A percentile compares a stretch with the other conserved stretches of the same genome.
These are phyloP conservation scores for Talaromyces liani DNA, from an alignment of 495 filamentous ascomycete genomes.

Conservation along the genomic window DNA sequence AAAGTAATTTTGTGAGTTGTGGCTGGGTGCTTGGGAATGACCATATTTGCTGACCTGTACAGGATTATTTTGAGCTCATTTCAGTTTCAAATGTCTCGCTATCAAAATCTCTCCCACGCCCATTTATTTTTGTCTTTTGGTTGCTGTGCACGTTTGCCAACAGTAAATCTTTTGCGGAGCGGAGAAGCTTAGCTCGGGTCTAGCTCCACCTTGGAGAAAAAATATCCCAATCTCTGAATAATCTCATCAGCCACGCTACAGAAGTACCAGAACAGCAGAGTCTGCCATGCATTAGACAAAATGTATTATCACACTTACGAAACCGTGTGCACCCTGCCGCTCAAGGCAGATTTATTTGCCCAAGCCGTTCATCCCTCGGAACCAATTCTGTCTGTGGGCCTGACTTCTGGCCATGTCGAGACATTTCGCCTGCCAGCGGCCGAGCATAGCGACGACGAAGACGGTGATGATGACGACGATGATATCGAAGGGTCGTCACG, in stretches of 20 bases:
- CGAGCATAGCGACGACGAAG: conserved; percentile 36
- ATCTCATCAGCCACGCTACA: not conserved
- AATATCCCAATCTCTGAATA: not conserved
- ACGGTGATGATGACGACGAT: conserved; percentile 32
- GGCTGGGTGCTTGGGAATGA: not conserved
- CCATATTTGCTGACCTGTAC: not conserved
- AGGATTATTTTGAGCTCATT: not conserved
- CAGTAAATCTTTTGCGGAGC: not conserved
- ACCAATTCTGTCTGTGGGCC: conserved; percentile 77
- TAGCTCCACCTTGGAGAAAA: not conserved
- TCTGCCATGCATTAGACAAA: not conserved
- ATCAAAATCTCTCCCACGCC: not conserved
- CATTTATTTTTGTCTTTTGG: not conserved
- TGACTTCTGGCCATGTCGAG: conserved; percentile 80
- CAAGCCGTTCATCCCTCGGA: conserved; percentile 79
- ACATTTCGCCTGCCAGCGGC: conserved; percentile 68
- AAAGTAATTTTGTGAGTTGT: not conserved
- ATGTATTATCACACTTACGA: conserved; percentile 55
- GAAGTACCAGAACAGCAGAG: not conserved
- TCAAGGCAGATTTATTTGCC: conserved; percentile 80
- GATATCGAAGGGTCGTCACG: conserved; percentile 41
- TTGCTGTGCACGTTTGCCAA: not conserved
- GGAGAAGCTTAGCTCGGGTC: not conserved
- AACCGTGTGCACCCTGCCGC: conserved; percentile 80
- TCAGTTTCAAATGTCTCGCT: not conserved